Conservation (phyloP, 1,284 basidiomycete genomes). For the Rhizoctonia solani region DNA sequence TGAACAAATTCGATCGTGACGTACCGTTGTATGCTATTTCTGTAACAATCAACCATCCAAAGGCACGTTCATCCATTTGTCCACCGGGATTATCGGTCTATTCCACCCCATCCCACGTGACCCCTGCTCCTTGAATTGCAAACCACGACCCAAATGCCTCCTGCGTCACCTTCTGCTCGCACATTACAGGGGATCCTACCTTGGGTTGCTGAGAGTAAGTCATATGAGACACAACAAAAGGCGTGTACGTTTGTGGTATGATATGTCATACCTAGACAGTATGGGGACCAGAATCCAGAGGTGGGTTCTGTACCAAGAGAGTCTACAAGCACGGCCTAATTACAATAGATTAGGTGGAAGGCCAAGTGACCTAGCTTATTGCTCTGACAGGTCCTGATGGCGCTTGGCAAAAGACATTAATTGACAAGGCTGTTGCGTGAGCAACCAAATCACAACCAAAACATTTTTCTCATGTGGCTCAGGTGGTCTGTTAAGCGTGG, state of each 20-base stretch:
- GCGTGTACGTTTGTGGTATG: constrained; percentile 90
- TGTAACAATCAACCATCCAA: no score
- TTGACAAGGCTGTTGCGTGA: constrained; percentile 77
- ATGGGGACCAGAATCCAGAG: constrained; percentile 77
- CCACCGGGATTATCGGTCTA: neutral
- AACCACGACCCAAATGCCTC: constrained; percentile 35
- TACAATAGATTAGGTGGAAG: constrained; percentile 51
- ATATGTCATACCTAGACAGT: constrained; percentile 64
- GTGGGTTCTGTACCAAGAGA: constrained; percentile 48
- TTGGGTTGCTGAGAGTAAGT: constrained; percentile 65
- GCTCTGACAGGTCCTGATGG: constrained; percentile 74
- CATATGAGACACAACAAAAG: constrained; percentile 94
- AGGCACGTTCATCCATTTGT: no score
- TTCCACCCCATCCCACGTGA: constrained; percentile 15
- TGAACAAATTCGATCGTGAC: no score
- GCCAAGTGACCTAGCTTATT: constrained; percentile 79
- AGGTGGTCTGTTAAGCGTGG: constrained; percentile 84
- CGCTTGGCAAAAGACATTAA: constrained; percentile 77
- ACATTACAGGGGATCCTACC: constrained; percentile 78
- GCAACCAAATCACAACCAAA: constrained; percentile 43
- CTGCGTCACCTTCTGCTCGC: constrained; percentile 55
- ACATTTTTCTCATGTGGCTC: constrained; percentile 19
- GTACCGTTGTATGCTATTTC: no score
- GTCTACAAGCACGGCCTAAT: constrained; percentile 33
- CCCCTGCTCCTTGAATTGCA: neutral